Evolutionary conservation across 1,284 basidiomycete species (phyloP).

Genomic region (Ceratobasidium sp.): DNA sequence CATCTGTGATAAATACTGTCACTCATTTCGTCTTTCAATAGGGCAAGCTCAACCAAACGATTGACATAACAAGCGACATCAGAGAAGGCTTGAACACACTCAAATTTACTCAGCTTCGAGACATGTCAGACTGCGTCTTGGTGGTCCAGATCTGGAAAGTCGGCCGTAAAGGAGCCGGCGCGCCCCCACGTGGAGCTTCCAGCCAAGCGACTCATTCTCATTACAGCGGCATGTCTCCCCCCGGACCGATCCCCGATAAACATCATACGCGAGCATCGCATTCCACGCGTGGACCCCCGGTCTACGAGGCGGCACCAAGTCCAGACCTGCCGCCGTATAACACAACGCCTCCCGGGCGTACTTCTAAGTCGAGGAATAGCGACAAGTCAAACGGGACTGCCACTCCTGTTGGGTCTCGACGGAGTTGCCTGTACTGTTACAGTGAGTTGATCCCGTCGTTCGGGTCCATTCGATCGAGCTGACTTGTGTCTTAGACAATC

Average conservation of each 20-base stretch:
- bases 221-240: slow-evolving; percentile 20
- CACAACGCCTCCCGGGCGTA: slow-evolving; percentile 10
- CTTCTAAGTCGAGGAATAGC: background rate
- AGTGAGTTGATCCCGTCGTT: slow-evolving; percentile 3
- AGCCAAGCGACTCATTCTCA: background rate
- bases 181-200: background rate
- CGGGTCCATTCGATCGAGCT: background rate
- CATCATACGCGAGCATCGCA: background rate
- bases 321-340: slow-evolving; percentile 12
- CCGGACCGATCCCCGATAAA: slow-evolving; percentile 17
- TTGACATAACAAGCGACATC: slow-evolving; percentile 39
- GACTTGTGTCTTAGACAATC: slow-evolving; percentile 2
- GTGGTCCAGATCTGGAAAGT: slow-evolving; percentile 40
- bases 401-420: slow-evolving; percentile 9
- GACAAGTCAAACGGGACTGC: slow-evolving; percentile 14
- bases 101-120: slow-evolving; percentile 38
- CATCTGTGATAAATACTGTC: background rate
- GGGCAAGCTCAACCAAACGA: slow-evolving; percentile 39
- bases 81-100: slow-evolving; percentile 38
- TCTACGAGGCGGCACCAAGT: slow-evolving; percentile 26
- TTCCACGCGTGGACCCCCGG: slow-evolving; percentile 17
- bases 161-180: slow-evolving; percentile 6
- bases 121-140: slow-evolving; percentile 38
- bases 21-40: slow-evolving; percentile 8
- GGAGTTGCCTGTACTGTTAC: slow-evolving; percentile 23